Percentiles rank a stretch among this genome's conserved stretches.
These are phyloP conservation scores for Cordyceps cateniannulata DNA, from an alignment of 2,329 filamentous ascomycete genomes.

Conservation along the genomic window DNA sequence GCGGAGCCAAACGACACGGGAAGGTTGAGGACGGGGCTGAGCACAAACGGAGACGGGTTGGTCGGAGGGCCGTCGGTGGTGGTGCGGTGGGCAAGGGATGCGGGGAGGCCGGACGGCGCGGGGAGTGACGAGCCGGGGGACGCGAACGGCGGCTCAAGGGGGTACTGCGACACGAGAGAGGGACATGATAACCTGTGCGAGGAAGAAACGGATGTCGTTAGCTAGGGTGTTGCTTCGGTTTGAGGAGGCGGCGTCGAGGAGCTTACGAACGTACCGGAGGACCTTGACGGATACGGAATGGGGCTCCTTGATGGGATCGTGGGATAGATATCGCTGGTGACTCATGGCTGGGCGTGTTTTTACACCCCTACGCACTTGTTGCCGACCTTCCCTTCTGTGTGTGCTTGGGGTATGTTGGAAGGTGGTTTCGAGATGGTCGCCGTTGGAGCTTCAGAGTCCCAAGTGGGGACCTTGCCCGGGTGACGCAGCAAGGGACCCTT, in stretches of 20 bases:
- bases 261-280: constrained; percentile 46
- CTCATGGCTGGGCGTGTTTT: constrained; percentile 35
- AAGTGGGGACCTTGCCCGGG: background rate
- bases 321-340: constrained; percentile 51
- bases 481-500: background rate
- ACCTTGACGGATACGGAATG: constrained; percentile 76
- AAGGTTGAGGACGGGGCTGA: constrained; percentile 67
- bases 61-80: constrained; percentile 25
- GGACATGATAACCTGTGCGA: constrained; percentile 70
- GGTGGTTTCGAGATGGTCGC: background rate
- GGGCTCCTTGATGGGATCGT: constrained; percentile 62
- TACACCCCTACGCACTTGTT: background rate
- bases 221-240: background rate
- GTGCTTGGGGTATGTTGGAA: background rate
- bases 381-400: background rate
- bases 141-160: constrained; percentile 42
- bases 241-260: background rate
- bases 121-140: constrained; percentile 34
- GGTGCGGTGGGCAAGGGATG: constrained; percentile 64
- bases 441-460: background rate
- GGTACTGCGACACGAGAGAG: constrained; percentile 65
- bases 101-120: constrained; percentile 38
- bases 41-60: constrained; percentile 50
- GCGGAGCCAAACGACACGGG: constrained; percentile 89
- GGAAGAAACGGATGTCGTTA: background rate